Evolutionary conservation across 192 early-diverging fungal genomes (phyloP), one percentile per base, ranked within the genome.

Genomic region (Mortierella antarctica): DNA sequence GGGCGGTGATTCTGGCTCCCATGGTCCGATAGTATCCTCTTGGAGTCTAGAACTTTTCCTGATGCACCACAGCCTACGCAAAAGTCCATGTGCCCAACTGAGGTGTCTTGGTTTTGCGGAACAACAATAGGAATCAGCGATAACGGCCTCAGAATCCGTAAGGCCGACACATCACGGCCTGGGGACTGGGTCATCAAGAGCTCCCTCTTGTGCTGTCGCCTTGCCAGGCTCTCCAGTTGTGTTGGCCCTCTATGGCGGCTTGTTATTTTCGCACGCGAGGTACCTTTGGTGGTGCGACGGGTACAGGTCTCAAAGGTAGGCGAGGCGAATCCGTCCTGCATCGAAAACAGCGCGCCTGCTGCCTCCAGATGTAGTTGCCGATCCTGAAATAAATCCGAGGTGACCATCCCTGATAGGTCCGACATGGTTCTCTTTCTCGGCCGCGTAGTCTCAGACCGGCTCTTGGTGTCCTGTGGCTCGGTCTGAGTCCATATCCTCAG

Each of bases 361-460:
- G 77, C 77, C 41, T 80, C 77, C 18, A 71, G 53, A 50, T 72
- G 69, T 31, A 72, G 53, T 39, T 63, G 70, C 23, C 55, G 62
- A 56, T 65, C 51, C 15, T 48, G 23, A 44, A 59, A 17, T 7
- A 65, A 18, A 6, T 73, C 56, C 4, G 68, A 65, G 8, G 49
- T 56, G 31, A 71, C 72, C 67, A 71, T 74, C 10, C 73, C 80
- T 41, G 80, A 82, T 6, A 74, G 39, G 65, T 82, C 80, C 7
- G 80, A 82, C 51, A 82, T 49, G 7, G 80, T 82, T 51, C 73
- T 23, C 61, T 73, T 82, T 18, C 72, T 54, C 40, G 59, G 71
- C 20, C 66, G 66, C 12, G 66, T 70, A 52, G 53, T 46, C 51
- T 20, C 61, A 5, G 41, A 15, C 51, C 57, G 53, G 45, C 51